Evolutionary conservation across 2,329 filamentous ascomycete species (phyloP), one percentile per base, ranked within the genome.

Genomic region (Fusarium anthophilum): DNA sequence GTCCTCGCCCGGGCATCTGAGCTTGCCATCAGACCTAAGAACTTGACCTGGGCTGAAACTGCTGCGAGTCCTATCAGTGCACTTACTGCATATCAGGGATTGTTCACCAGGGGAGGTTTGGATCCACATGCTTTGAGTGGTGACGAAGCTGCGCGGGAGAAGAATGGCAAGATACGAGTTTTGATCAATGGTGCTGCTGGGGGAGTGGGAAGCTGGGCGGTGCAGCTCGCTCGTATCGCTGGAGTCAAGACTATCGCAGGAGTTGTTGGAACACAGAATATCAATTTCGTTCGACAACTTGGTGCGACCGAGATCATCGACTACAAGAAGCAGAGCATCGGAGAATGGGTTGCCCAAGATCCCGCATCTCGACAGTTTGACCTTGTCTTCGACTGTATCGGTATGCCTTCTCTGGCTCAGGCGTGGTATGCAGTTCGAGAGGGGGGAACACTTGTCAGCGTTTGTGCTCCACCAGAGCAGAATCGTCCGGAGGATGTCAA

Each of bases 31-130:
- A 80, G 80, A 47, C 83, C 83, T 1, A 63, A 71, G 39, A 67
- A 69, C 8, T 66, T 85, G n/a, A 67, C 59, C 38, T 83, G 81
- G 78, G 77, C 76, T 6, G 78, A 83, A 28, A 81, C 83, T 0
- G 81, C 83, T 3, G 81, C 82, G 8, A 78, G 81, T 35, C 84
- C 84, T 5, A 75, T 85, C 26, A 83, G 81, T 63, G 82, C 84
- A 20, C 71, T 85, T 32, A 85, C 84, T 2, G 84, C 83, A 8
- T 83, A 79, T 64, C 84, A 85, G 72, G 79, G 77, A 12, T 65
- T 85, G 26, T 76, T 76, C 7, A 63, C 82, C 67, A 71, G 65
- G 8, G 73, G 73, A 1, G 57, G 53, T 0, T 24, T 75, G 8
- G 53, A 73, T 15, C 15, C 56, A 0, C 2, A 26, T 1, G 72